Conservation (phyloP, 331 rosid genomes). For the Malus hybrid region DNA sequence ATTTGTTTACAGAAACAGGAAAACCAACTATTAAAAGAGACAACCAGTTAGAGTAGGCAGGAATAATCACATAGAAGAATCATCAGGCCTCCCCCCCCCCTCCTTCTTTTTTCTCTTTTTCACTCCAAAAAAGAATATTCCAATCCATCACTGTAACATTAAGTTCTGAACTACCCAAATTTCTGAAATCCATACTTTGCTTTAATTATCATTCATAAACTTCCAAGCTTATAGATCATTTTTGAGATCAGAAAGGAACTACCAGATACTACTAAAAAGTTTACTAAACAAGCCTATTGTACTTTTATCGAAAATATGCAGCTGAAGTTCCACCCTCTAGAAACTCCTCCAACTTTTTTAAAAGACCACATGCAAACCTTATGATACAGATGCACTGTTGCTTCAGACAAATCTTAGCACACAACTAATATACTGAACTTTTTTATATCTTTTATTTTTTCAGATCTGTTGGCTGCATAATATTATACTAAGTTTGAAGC, state of each 20-base stretch:
- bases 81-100: neutral
- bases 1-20: slow-evolving; percentile 13
- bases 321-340: neutral
- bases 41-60: slow-evolving; percentile 5
- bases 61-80: slow-evolving; percentile 1
- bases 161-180: neutral
- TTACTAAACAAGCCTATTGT: neutral
- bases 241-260: neutral
- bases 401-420: neutral
- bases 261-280: neutral
- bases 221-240: neutral
- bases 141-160: neutral
- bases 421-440: neutral
- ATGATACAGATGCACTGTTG: neutral
- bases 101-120: no score
- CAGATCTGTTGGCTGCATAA: neutral
- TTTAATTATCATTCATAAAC: neutral
- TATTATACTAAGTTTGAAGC: neutral
- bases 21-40: slow-evolving; percentile 7
- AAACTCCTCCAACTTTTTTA: neutral
- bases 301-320: neutral
- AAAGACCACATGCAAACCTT: neutral
- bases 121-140: neutral
- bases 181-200: neutral
- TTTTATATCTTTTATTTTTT: neutral